Evolutionary conservation across 2,329 filamentous ascomycete genomes (phyloP), one percentile per base, ranked within the genome.

Genomic region (Harringtonia lauricola): DNA sequence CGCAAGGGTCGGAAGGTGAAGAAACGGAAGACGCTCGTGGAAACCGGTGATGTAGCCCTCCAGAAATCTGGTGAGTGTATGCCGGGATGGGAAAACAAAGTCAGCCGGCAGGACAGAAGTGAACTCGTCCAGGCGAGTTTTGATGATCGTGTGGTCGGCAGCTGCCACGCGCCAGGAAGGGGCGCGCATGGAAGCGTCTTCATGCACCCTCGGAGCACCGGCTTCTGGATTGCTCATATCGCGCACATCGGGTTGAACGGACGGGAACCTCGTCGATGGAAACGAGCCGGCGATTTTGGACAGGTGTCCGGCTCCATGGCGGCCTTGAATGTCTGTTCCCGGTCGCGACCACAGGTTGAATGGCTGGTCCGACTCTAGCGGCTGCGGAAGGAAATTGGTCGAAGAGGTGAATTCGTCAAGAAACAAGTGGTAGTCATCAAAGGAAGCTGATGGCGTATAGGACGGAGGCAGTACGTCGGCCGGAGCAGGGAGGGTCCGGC

Each of bases 1-100:
- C 2, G 70, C 67, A 38, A 86, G 66, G 0, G 81, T 85, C 0
- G 82, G 76, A 6, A 84, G 62, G 55, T 87, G 82, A 24, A 86
- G 64, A 48, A 86, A 76, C 0, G 73, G 74, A 34, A 77, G 64
- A 47, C 76, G 71, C 22, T 72, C 66, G 45, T 77, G 59, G 46
- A 86, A 84, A 0, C 81, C 80, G 46, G 71, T 75, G 42, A 84
- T 73, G 52, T 84, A 86, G 1, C 80, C 81, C 46, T 83, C 79
- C 28, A 86, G 60, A 49, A 85, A 86, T 29, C 82, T 65, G 3
- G 77, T 79, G 24, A 86, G 57, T 0, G 82, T 83, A 51, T 84
- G 72, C 3, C 81, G 72, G 5, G 81, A 84, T 1, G 82, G 81
- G 40, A 86, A 74, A 3, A 76, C 70, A 50, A 86, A 86, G 51